Evolutionary conservation across 495 filamentous ascomycete species (phyloP).

Genomic region (Venustampulla echinocandica): DNA sequence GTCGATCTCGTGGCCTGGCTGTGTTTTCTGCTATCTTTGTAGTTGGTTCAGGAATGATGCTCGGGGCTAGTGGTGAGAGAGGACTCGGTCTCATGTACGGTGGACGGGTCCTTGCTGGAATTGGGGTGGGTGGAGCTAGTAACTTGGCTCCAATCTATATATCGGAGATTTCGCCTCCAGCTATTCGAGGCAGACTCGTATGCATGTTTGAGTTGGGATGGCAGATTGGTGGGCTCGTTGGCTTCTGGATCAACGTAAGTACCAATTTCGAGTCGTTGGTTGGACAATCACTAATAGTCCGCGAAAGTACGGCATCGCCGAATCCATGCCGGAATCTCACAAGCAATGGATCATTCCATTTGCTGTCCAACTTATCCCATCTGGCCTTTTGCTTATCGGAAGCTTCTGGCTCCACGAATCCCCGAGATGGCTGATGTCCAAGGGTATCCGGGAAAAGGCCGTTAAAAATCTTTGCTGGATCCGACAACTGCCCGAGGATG

Average conservation of each 20-base stretch:
- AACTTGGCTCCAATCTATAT: slow-evolving; percentile 52
- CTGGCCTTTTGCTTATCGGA: slow-evolving; percentile 37
- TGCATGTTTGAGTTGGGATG: slow-evolving; percentile 66
- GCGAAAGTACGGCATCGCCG: slow-evolving; percentile 29
- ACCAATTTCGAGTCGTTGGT: slow-evolving; percentile 22
- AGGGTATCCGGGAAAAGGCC: slow-evolving; percentile 46
- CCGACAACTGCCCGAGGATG: slow-evolving; percentile 44
- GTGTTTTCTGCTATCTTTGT: slow-evolving; percentile 49
- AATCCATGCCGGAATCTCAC: slow-evolving; percentile 32
- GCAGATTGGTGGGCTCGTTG: slow-evolving; percentile 65
- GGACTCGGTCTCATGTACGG: slow-evolving; percentile 54
- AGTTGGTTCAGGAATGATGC: slow-evolving; percentile 55
- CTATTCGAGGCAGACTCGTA: slow-evolving; percentile 44
- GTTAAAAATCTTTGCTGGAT: slow-evolving; percentile 53
- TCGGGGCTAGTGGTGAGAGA: slow-evolving; percentile 46
- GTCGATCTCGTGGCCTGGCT: slow-evolving; percentile 46
- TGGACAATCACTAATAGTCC: background rate
- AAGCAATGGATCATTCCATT: slow-evolving; percentile 48
- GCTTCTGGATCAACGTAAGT: slow-evolving; percentile 57
- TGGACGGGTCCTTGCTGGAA: slow-evolving; percentile 43
- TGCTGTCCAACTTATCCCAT: slow-evolving; percentile 47
- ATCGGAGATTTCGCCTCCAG: slow-evolving; percentile 45
- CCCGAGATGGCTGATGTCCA: slow-evolving; percentile 47
- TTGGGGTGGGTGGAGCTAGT: slow-evolving; percentile 43
- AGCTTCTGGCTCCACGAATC: slow-evolving; percentile 47